Percentiles rank a stretch among this genome's conserved stretches.
phyloP scores from a whole-genome alignment of 176 grass and related monocot species.

The Thinopyrum elongatum region DNA sequence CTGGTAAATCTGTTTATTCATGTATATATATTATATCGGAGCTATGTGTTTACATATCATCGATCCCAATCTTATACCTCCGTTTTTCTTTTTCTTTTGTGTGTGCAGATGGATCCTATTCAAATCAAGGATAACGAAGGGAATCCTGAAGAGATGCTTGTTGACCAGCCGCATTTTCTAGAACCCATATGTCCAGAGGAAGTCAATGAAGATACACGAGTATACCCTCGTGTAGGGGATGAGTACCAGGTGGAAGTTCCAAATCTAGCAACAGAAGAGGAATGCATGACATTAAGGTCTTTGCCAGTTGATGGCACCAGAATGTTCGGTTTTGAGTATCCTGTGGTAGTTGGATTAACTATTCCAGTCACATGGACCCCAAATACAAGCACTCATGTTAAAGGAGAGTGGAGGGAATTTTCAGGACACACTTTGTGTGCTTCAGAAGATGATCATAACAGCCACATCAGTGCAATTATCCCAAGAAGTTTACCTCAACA shows the following conservation, averaged over 20 bases:
- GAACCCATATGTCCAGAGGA: constrained; percentile 51
- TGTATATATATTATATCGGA: constrained; percentile 17
- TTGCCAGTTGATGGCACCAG: constrained; percentile 14
- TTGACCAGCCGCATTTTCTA: constrained; percentile 54
- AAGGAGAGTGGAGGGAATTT: constrained; percentile 29
- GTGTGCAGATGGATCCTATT: constrained; percentile 62
- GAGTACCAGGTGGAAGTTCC: constrained; percentile 86
- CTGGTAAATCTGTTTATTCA: constrained; percentile 36
- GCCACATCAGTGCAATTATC: constrained; percentile 12
- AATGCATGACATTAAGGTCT: constrained; percentile 32
- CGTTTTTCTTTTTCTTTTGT: not conserved
- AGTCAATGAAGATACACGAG: constrained; percentile 59
- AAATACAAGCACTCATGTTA: constrained; percentile 28
- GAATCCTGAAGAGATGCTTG: constrained; percentile 42
- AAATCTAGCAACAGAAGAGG: constrained; percentile 34
- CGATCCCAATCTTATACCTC: constrained; percentile 12
- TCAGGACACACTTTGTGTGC: constrained; percentile 6
- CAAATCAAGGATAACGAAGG: constrained; percentile 57
- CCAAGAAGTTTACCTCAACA: constrained; percentile 29
- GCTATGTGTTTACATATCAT: constrained; percentile 14
- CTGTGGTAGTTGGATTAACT: constrained; percentile 48
- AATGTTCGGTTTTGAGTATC: constrained; percentile 40
- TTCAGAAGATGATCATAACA: constrained; percentile 37
- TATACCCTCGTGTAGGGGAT: constrained; percentile 65
- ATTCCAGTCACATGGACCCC: constrained; percentile 67